phyloP scores from a whole-genome alignment of 1,139 yeast species.

The Pneumocystis sp. region DNA sequence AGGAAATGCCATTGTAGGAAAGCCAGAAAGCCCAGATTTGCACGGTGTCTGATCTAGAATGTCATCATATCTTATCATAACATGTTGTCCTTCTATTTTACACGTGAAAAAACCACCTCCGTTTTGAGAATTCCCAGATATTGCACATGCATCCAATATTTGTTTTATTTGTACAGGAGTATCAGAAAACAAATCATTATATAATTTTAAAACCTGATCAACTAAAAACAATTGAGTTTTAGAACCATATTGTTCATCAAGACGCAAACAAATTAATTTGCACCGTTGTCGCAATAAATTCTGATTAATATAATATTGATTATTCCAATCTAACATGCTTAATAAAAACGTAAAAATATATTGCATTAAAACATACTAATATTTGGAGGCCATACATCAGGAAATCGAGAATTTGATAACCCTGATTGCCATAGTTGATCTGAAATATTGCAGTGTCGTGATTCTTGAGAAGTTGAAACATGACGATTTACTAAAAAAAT shows the following conservation, averaged over 20 bases:
- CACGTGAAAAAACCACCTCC: constrained; percentile 3
- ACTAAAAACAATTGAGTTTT: not conserved
- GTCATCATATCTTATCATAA: not conserved
- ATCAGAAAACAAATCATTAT: constrained; percentile 1
- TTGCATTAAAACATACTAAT: not conserved
- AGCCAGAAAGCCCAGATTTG: not conserved
- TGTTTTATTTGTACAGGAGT: not conserved
- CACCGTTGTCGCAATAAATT: not conserved
- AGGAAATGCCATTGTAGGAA: not conserved
- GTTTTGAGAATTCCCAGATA: constrained; percentile 2
- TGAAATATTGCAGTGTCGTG: not conserved
- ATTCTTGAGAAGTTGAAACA: not conserved
- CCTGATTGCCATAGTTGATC: not conserved
- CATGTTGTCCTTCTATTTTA: not conserved
- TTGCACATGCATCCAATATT: constrained; percentile 1
- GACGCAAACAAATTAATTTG: not conserved
- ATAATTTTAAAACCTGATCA: not conserved
- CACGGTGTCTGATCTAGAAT: not conserved
- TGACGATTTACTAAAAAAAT: not conserved
- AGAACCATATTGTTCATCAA: not conserved
- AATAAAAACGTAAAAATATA: not conserved
- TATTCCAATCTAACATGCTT: not conserved
- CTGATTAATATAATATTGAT: not conserved
- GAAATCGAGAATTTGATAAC: not conserved
- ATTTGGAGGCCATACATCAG: not conserved